Base-by-base conservation (phyloP, 2,329 filamentous ascomycete genomes). In the Curvularia spicifera region DNA sequence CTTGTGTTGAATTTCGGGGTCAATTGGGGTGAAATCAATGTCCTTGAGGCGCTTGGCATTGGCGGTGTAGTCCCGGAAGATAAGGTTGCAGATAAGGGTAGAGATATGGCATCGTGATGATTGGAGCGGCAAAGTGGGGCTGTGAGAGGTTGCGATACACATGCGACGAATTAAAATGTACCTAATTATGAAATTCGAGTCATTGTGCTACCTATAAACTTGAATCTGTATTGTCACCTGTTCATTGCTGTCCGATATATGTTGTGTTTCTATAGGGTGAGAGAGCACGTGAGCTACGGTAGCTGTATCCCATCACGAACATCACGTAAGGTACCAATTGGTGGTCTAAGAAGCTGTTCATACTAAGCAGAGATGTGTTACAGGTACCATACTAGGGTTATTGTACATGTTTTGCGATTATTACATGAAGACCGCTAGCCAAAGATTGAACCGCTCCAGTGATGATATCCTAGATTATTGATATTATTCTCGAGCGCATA, bases 81-180 rank as follows among this genome's bases (percentile, higher is more conserved):
- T 47, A 47, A 47, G 44, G 44, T 47, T n/a, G 28, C 43, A 24
- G 43, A 47, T 26, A 52, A n/a, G 22, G 22, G 9, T 33, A 13
- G 29, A 33, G 18, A 47, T 47, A 47, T 47, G 18, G 20, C 47
- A 10, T 39, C 20, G 12, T 12, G 47, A 8, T 49, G 31, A 49
- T 37, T 37, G 35, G 31, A 26, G 22, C 20, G 13, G 24, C 31
- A 15, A 39, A 39, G 35, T 26, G 31, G 35, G 35, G 47, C 33
- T n/a, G 13, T 12, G 20, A 35, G 47, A 13, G 15, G 20, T 49
- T n/a, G 15, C 10, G 31, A 44, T 28, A 44, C 42, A 28, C 42
- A 28, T 9, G n/a, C 7, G 15, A 8, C 24, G 8, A 44, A 44
- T n/a, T 28, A 5, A 28, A 28, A 28, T 28, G 26, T 12, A 28